Base-by-base conservation (phyloP, 495 filamentous ascomycete species). In the Xylaria palmicola region DNA sequence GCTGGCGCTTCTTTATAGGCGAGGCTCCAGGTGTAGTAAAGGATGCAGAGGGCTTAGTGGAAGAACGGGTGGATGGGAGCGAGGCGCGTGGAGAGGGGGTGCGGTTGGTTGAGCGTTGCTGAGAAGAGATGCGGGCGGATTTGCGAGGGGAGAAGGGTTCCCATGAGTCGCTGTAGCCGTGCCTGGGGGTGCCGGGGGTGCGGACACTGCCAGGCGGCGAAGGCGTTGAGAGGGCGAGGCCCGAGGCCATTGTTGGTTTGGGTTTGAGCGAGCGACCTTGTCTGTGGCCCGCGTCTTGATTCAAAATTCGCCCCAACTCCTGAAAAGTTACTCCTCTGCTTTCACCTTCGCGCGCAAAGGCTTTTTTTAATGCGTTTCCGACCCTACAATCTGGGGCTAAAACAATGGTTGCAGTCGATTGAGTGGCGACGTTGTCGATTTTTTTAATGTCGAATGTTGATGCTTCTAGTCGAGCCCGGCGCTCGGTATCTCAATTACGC, bases 141-240 rank as follows among this genome's bases (percentile, higher is more conserved):
- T 85, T 83, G 48, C 85, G 78, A 13, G 85, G 81, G 74, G 78
- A 79, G 72, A 88, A 91, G 24, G 89, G 88, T 62, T 88, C 83
- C 73, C 86, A 91, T 51, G 75, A 70, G 75, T 95, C 90, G 59
- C 83, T 81, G 66, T 80, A 85, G 51, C 89, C 89, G 75, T 87
- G 84, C 36, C 82, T 85, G 17, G 92, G 92, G 39, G 91, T 89
- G 48, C 85, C 79, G 48, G 92, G 92, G 39, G 88, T 87, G 59
- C 81, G 81, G 47, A 89, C 70, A 41, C 78, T 77, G 30, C 81
- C 79, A 39, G 80, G 76, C 40, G 85, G 85, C 17, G 87, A 86
- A 39, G 89, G 88, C 63, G 91, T 91, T 32, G 77, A 73, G 12
- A 74, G 56, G 9, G 51, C 54, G 43, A 85, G 32, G 29, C n/a